phyloP scores from a whole-genome alignment of 805 yeast species.

The Kluyveromyces starmeri region DNA sequence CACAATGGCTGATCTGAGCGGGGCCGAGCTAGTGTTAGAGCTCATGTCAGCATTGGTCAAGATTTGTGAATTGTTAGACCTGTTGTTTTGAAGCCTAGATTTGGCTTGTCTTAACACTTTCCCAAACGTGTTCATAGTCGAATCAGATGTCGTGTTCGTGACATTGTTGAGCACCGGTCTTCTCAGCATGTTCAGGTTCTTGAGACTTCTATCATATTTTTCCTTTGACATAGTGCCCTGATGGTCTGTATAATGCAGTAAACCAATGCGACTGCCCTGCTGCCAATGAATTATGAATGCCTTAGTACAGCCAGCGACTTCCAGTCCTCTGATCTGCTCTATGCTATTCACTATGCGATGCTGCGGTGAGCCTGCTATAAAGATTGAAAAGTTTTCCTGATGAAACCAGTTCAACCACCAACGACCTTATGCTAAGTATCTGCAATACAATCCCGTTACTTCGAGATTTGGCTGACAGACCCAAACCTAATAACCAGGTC shows the following conservation, averaged over 20 bases:
- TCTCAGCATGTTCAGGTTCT: conserved; percentile 6
- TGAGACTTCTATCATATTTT: conserved; percentile 4
- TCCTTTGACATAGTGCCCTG: conserved; percentile 4
- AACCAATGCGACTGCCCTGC: too few relatives aligned
- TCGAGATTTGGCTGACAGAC: too few relatives aligned
- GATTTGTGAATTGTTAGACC: background rate
- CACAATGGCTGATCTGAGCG: background rate
- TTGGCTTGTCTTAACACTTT: conserved; percentile 10
- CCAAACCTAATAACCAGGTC: too few relatives aligned
- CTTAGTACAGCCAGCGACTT: too few relatives aligned
- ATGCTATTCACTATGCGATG: too few relatives aligned
- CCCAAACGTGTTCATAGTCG: conserved; percentile 10
- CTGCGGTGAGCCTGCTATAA: too few relatives aligned
- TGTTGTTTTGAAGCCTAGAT: conserved; percentile 9
- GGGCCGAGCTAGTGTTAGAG: background rate
- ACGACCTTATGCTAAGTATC: too few relatives aligned
- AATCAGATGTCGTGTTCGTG: conserved; percentile 25
- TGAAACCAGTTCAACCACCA: too few relatives aligned
- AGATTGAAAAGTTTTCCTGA: too few relatives aligned
- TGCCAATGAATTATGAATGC: too few relatives aligned
- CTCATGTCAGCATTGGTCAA: background rate
- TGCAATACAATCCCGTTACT: too few relatives aligned
- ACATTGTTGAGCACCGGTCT: conserved; percentile 30
- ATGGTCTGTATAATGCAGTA: background rate
- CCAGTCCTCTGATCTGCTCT: too few relatives aligned